These are phyloP conservation scores for Asclepias syriaca DNA, from an alignment of 257 asterid genomes.

Conservation along the genomic window DNA sequence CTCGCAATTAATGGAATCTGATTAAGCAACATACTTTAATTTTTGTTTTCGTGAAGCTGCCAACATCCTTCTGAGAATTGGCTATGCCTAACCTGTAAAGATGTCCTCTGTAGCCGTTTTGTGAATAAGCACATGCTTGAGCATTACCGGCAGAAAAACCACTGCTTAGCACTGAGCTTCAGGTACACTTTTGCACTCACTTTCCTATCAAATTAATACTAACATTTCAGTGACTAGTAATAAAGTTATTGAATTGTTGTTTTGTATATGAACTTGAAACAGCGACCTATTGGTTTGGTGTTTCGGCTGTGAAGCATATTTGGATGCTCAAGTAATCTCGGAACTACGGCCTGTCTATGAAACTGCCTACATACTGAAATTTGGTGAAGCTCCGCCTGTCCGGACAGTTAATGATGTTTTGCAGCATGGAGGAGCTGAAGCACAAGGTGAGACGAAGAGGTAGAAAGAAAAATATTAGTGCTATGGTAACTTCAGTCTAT, in stretches of 20 bases:
- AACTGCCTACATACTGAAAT: constrained; percentile 74
- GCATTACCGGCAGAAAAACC: constrained; percentile 50
- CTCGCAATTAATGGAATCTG: background rate
- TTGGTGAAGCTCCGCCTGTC: constrained; percentile 63
- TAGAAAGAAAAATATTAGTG: background rate
- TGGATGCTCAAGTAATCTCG: constrained; percentile 66
- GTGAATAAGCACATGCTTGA: constrained; percentile 93
- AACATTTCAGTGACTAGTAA: too few species aligned
- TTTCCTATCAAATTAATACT: background rate
- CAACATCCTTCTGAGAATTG: constrained; percentile 74
- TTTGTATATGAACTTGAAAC: constrained; percentile 17
- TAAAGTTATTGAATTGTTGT: background rate
- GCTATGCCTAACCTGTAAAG: constrained; percentile 80
- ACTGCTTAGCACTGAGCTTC: constrained; percentile 68
- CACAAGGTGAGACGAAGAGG: constrained; percentile 8
- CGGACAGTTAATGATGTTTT: constrained; percentile 27
- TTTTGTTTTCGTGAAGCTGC: constrained; percentile 40
- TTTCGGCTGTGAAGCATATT: constrained; percentile 77
- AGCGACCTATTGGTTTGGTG: constrained; percentile 96
- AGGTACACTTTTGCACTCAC: constrained; percentile 32
- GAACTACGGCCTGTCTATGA: constrained; percentile 56
- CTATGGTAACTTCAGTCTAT: too few species aligned
- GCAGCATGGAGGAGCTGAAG: constrained; percentile 21
- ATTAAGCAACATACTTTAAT: background rate
- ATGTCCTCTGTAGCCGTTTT: constrained; percentile 84